A percentile compares a stretch with the other conserved stretches of the same genome.
Evolutionary conservation across 2,329 filamentous ascomycete species (phyloP).

Genomic region (Fonsecaea erecta): DNA sequence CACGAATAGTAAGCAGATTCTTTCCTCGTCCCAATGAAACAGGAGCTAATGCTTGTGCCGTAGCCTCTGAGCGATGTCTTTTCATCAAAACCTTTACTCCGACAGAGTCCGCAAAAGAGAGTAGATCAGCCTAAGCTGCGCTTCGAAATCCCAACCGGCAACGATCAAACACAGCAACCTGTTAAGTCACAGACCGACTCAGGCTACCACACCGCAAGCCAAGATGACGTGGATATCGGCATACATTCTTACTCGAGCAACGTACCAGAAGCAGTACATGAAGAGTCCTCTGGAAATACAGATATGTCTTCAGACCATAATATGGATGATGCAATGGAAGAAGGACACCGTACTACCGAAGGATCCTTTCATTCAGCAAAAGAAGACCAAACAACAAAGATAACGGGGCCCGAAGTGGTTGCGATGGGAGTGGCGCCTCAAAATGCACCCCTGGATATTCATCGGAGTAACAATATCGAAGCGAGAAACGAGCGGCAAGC

Average conservation of each 20-base stretch:
- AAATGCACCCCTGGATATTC: conserved; percentile 40
- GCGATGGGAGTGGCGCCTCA: conserved; percentile 34
- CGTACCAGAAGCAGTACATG: conserved; percentile 20
- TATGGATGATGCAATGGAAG: conserved; percentile 43
- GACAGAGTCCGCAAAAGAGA: conserved; percentile 43
- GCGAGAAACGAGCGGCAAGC: conserved; percentile 35
- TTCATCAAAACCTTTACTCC: conserved; percentile 46
- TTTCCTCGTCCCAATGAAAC: background rate
- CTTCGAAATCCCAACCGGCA: conserved; percentile 38
- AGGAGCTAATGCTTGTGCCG: conserved; percentile 27
- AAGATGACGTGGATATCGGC: conserved; percentile 48
- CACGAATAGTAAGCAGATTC: conserved; percentile 48
- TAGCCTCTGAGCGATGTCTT: conserved; percentile 57
- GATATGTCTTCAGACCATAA: conserved; percentile 41
- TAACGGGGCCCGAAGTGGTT: conserved; percentile 35
- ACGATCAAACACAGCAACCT: conserved; percentile 42
- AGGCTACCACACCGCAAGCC: conserved; percentile 54
- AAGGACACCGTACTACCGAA: conserved; percentile 45
- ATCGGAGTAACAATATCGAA: background rate
- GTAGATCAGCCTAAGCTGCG: conserved; percentile 44
- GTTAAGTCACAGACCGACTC: conserved; percentile 52
- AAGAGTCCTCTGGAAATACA: background rate
- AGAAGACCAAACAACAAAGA: conserved; percentile 42
- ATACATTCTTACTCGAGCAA: conserved; percentile 15
- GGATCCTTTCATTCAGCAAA: conserved; percentile 54